Conservation (phyloP, 177 flowering plant species). For the Vitis hybrid region DNA sequence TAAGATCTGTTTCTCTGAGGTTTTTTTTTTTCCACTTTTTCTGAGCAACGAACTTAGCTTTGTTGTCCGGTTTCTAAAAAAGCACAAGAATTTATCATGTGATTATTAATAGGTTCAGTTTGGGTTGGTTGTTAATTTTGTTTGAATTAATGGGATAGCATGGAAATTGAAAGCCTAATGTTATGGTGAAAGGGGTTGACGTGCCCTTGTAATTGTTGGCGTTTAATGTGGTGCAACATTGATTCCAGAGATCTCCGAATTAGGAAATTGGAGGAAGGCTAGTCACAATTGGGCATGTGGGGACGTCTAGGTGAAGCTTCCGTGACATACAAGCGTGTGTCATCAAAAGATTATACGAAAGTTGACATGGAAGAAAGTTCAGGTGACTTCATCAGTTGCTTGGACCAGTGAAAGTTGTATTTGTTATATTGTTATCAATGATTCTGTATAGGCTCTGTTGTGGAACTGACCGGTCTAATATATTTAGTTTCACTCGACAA, state of each 20-base stretch:
- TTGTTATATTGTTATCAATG: background rate
- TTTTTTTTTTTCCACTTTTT: too few species aligned
- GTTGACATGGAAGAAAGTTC: conserved; percentile 39
- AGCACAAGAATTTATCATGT: too few species aligned
- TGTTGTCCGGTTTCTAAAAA: too few species aligned
- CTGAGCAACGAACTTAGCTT: too few species aligned
- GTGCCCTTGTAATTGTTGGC: background rate
- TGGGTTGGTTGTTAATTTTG: too few species aligned
- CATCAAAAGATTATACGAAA: conserved; percentile 38
- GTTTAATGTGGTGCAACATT: background rate
- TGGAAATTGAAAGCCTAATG: too few species aligned
- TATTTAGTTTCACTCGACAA: background rate
- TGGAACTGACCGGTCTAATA: background rate
- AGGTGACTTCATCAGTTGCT: conserved; percentile 24
- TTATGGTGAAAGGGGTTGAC: background rate
- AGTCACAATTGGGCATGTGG: conserved; percentile 33
- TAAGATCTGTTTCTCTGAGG: too few species aligned
- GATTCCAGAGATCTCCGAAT: background rate
- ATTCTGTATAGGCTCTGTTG: background rate
- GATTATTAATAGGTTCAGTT: too few species aligned
- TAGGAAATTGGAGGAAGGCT: conserved; percentile 4
- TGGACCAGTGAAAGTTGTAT: background rate
- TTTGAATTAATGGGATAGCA: too few species aligned
- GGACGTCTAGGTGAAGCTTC: conserved; percentile 38
- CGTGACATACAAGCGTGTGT: conserved; percentile 45